phyloP scores from a whole-genome alignment of 2,329 filamentous ascomycete species.

The Penicillium sp. region DNA sequence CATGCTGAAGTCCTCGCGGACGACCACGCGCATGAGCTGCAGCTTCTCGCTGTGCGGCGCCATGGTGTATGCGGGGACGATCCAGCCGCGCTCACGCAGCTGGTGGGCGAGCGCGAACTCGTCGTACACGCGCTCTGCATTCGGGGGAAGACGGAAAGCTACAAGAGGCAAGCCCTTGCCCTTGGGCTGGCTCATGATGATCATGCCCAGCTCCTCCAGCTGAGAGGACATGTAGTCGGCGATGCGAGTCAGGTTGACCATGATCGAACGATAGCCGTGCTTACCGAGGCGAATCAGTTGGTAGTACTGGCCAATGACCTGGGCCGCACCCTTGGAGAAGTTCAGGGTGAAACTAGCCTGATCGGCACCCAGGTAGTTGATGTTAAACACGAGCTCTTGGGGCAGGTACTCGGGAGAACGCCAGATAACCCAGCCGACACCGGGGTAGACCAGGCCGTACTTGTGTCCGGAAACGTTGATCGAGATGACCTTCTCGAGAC shows the following conservation, averaged over 20 bases:
- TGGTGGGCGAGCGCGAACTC: slow-evolving; percentile 81
- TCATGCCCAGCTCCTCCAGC: slow-evolving; percentile 72
- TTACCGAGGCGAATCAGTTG: slow-evolving; percentile 93
- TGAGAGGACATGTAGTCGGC: slow-evolving; percentile 79
- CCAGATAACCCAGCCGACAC: slow-evolving; percentile 94
- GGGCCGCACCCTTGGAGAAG: slow-evolving; percentile 91
- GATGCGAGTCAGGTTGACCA: slow-evolving; percentile 87
- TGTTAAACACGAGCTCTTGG: slow-evolving; percentile 94
- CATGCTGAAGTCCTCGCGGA: slow-evolving; percentile 86
- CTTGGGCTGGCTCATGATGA: slow-evolving; percentile 78
- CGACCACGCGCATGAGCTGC: slow-evolving; percentile 89
- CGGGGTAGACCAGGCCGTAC: slow-evolving; percentile 76
- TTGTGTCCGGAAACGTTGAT: slow-evolving; percentile 97
- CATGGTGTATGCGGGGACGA: slow-evolving; percentile 96
- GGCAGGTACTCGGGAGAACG: slow-evolving; percentile 77
- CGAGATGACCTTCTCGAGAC: slow-evolving; percentile 79
- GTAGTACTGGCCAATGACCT: slow-evolving; percentile 97
- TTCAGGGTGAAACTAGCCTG: slow-evolving; percentile 96
- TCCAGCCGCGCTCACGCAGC: slow-evolving; percentile 82
- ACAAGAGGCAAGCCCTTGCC: slow-evolving; percentile 84
- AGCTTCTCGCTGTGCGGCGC: slow-evolving; percentile 78
- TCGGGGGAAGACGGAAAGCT: slow-evolving; percentile 72
- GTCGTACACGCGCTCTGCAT: slow-evolving; percentile 59
- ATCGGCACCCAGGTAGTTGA: slow-evolving; percentile 96
- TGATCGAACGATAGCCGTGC: slow-evolving; percentile 86